Conservation (phyloP, 768 basidiomycete genomes). For the Rhizopogon vulgaris region DNA sequence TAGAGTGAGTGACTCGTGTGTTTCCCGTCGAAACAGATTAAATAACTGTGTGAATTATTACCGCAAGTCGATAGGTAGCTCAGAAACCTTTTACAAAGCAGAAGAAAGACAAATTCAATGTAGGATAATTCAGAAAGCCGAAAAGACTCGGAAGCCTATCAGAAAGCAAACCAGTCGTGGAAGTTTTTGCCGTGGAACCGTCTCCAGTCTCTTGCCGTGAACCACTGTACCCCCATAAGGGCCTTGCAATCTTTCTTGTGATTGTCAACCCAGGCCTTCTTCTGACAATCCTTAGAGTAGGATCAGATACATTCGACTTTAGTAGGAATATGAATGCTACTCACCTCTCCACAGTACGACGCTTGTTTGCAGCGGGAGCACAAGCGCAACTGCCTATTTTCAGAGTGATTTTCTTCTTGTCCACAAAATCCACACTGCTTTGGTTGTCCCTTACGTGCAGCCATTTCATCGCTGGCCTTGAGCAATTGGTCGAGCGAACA, state of each 20-base stretch:
- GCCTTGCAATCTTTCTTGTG: neutral
- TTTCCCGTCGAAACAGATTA: too few species aligned
- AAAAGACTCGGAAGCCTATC: too few species aligned
- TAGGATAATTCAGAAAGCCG: neutral
- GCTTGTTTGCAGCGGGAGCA: neutral
- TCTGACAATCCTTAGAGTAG: neutral
- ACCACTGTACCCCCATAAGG: neutral
- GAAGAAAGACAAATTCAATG: neutral
- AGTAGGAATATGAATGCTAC: neutral
- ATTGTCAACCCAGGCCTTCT: neutral
- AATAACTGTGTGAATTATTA: too few species aligned
- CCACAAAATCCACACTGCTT: neutral
- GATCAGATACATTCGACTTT: neutral
- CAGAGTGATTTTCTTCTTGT: neutral
- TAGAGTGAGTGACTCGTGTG: too few species aligned
- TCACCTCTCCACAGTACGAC: neutral
- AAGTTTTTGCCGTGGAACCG: too few species aligned
- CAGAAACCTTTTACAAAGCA: too few species aligned
- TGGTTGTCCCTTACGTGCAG: neutral
- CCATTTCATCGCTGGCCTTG: neutral
- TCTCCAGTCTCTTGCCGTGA: neutral
- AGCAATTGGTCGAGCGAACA: neutral
- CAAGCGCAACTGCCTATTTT: neutral
- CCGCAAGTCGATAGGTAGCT: too few species aligned
- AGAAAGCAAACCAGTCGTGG: neutral